phyloP scores from a whole-genome alignment of 257 asterid species.

The Ligustrum vulgare region DNA sequence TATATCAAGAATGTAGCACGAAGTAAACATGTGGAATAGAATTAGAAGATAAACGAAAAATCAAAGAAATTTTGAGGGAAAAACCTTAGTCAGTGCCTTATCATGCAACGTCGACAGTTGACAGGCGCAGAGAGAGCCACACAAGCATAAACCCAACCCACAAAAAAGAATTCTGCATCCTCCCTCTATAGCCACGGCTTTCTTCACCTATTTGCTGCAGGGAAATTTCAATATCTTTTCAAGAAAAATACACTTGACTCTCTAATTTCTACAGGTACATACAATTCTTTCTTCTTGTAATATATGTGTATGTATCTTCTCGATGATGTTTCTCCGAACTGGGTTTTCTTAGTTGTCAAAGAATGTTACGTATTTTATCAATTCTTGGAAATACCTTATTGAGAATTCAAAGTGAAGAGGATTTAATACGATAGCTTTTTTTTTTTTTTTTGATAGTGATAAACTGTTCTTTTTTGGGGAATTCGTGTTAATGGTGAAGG shows the following conservation, averaged over 20 bases:
- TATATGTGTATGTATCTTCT: background rate
- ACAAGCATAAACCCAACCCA: conserved; percentile 50
- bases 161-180: conserved; percentile 3
- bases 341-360: conserved; percentile 7
- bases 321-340: conserved; percentile 12
- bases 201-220: conserved; percentile 17
- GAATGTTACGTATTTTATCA: background rate
- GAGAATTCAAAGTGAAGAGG: conserved; percentile 2
- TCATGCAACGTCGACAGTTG: conserved; percentile 47
- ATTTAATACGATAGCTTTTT: background rate
- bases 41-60: background rate
- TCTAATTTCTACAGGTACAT: conserved; percentile 33
- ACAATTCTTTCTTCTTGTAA: conserved; percentile 4
- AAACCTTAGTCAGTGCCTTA: conserved; percentile 51
- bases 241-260: background rate
- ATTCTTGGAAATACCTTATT: conserved; percentile 18
- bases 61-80: background rate
- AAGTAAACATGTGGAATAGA: background rate
- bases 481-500: conserved; percentile 38
- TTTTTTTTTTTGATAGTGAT: conserved; percentile 23
- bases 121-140: conserved; percentile 67
- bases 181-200: conserved; percentile 22
- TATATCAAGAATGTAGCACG: too few relatives aligned
- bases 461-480: conserved; percentile 14
- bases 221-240: conserved; percentile 11